phyloP scores from a whole-genome alignment of 106 monocot species.

The Dendrobium chrysotoxum region DNA sequence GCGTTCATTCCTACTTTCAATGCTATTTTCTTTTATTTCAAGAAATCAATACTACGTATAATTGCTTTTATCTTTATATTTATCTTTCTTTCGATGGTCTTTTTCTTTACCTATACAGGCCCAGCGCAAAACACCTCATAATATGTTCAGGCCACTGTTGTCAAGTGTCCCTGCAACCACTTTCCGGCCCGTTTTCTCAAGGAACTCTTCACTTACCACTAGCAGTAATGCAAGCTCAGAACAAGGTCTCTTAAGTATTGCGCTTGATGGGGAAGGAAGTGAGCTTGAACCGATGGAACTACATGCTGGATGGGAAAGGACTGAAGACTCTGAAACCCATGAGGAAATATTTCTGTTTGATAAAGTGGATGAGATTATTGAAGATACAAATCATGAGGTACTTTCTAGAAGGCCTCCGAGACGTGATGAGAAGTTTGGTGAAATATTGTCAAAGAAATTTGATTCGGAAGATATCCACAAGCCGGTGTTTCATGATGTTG shows the following conservation, averaged over 20 bases:
- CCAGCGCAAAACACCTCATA: slow-evolving; percentile 70
- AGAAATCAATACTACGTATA: neutral
- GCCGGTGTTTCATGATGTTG: neutral
- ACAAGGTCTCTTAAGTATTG: slow-evolving; percentile 38
- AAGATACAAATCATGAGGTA: slow-evolving; percentile 18
- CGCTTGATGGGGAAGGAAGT: slow-evolving; percentile 22
- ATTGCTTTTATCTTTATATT: neutral
- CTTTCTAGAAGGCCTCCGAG: slow-evolving; percentile 6
- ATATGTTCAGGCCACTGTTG: slow-evolving; percentile 93
- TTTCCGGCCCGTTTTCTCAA: slow-evolving; percentile 64
- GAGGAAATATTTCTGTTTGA: slow-evolving; percentile 68
- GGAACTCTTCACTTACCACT: slow-evolving; percentile 82
- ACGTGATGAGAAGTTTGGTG: slow-evolving; percentile 6
- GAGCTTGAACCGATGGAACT: slow-evolving; percentile 13
- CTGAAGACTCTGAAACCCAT: slow-evolving; percentile 24
- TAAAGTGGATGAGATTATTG: slow-evolving; percentile 45
- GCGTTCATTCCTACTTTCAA: neutral
- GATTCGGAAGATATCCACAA: slow-evolving; percentile 14
- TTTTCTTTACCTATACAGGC: slow-evolving; percentile 34
- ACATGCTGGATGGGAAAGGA: slow-evolving; percentile 39
- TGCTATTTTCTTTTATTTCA: neutral
- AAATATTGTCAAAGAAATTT: slow-evolving; percentile 12
- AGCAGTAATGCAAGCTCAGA: slow-evolving; percentile 88
- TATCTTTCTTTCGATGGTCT: neutral
- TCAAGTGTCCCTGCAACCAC: slow-evolving; percentile 75